Base-by-base conservation (phyloP, 306 rosid species). In the Rubus parviflorus region DNA sequence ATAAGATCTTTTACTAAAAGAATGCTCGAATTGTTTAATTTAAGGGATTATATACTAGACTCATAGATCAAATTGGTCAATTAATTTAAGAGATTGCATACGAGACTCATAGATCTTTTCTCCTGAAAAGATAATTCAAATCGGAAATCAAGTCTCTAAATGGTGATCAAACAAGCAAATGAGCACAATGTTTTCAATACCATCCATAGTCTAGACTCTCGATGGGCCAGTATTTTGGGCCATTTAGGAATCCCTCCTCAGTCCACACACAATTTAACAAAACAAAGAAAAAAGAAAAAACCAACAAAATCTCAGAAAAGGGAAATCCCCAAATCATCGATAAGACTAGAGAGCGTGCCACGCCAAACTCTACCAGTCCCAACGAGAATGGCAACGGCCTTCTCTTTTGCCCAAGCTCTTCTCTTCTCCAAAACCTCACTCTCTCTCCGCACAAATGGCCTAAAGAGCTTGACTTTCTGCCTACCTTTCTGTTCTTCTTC, bases 401-500 rank as follows among this genome's bases (percentile, higher is more conserved):
- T 85, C 78, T 81, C 83, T 38, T 81, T 89, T 25, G 81, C 83
- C 22, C 89, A 89, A 56, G 70, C 83, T 46, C 69, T 85, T 30
- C 82, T 87, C 75, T 76, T 81, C 72, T 85, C 87, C 46, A 81
- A 84, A 51, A 64, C 87, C 52, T 83, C 88, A 64, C 72, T 76
- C 61, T 74, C 81, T 73, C 80, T 80, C 52, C 87, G 48, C 37
- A 73, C 81, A 41, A 86, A 53, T 84, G 73, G 77, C 68, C 45
- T 86, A 51, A 82, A 84, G 78, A 84, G 76, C 78, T 81, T 89
- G 42, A 54, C 82, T 20, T 78, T 78, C 45, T 84, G 67, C 68
- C 16, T 74, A 0, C 86, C 94, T n/a, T 88, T 89, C 84, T 89
- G 88, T 69, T 79, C 89, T 19, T 75, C 81, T 30, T 43, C 81